phyloP scores from a whole-genome alignment of 2,329 filamentous ascomycete species.

The Pseudodiploospora longispora region DNA sequence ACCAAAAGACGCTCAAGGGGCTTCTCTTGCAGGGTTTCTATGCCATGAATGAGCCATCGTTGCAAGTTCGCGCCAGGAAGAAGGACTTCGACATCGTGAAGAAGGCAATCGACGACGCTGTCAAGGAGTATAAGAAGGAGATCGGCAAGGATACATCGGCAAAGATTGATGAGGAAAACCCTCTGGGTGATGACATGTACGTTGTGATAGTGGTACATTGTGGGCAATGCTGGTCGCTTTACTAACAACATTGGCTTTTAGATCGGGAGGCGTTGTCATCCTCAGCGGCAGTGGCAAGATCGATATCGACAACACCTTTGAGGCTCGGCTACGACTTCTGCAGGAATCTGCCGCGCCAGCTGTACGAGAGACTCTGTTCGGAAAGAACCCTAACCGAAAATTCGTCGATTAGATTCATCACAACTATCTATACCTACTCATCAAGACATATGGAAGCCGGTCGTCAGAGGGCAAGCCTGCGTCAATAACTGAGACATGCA shows the following conservation, averaged over 20 bases:
- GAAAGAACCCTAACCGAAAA: slow-evolving; percentile 89
- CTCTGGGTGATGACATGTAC: slow-evolving; percentile 75
- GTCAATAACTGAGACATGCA: slow-evolving; percentile 4
- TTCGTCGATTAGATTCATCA: slow-evolving; percentile 72
- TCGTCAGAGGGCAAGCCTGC: background rate
- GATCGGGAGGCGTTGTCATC: slow-evolving; percentile 75
- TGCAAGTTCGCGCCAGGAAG: slow-evolving; percentile 69
- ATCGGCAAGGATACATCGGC: slow-evolving; percentile 61
- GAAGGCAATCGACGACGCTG: slow-evolving; percentile 69
- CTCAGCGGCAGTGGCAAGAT: slow-evolving; percentile 85
- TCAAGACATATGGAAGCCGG: slow-evolving; percentile 2
- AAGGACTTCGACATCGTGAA: slow-evolving; percentile 68
- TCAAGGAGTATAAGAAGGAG: slow-evolving; percentile 76
- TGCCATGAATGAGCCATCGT: slow-evolving; percentile 71
- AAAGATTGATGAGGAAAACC: slow-evolving; percentile 69
- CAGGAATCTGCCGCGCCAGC: slow-evolving; percentile 78
- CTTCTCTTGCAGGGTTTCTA: slow-evolving; percentile 87
- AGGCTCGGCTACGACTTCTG: slow-evolving; percentile 78
- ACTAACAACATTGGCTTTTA: slow-evolving; percentile 29
- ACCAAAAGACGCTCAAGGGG: slow-evolving; percentile 67
- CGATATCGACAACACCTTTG: slow-evolving; percentile 97
- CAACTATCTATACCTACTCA: slow-evolving; percentile 1
- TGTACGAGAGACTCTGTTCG: slow-evolving; percentile 81
- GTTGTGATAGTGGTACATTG: slow-evolving; percentile 27
- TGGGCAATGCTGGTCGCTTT: slow-evolving; percentile 10